These are phyloP conservation scores for Candida pseudoglaebosa DNA, from an alignment of 805 yeast species.

Conservation along the genomic window DNA sequence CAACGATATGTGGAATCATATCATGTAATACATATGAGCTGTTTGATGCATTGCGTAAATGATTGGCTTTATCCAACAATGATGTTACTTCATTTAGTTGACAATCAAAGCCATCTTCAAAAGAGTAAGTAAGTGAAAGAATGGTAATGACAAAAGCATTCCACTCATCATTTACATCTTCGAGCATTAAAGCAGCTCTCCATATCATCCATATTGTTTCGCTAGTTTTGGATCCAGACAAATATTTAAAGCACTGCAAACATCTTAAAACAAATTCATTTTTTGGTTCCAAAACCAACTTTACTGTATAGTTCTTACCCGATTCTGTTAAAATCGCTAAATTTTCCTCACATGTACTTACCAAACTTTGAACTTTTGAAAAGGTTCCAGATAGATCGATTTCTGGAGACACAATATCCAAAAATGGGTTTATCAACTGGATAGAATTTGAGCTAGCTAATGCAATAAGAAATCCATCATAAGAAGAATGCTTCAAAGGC, in stretches of 20 bases:
- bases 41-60: constrained; percentile 20
- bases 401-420: constrained; percentile 41
- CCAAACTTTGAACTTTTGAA: constrained; percentile 17
- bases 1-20: constrained; percentile 56
- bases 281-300: constrained; percentile 43
- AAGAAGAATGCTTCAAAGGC: constrained; percentile 28
- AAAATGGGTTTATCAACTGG: constrained; percentile 52
- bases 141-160: constrained; percentile 51
- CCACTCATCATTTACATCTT: constrained; percentile 52
- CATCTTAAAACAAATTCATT: constrained; percentile 41
- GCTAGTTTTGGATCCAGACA: constrained; percentile 55
- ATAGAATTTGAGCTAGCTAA: constrained; percentile 33
- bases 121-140: constrained; percentile 48
- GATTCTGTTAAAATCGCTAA: constrained; percentile 21
- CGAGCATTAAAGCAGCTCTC: constrained; percentile 50
- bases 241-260: constrained; percentile 46
- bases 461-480: constrained; percentile 45
- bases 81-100: constrained; percentile 25
- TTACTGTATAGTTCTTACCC: constrained; percentile 21
- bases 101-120: constrained; percentile 20
- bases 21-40: constrained; percentile 45
- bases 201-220: constrained; percentile 61
- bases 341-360: constrained; percentile 25
- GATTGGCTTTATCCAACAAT: constrained; percentile 28
- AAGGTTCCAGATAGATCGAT: constrained; percentile 14